Percentiles rank a stretch among this genome's conserved stretches.
These are phyloP conservation scores for Exserohilum turcica DNA, from an alignment of 2,329 filamentous ascomycete species.

Conservation along the genomic window DNA sequence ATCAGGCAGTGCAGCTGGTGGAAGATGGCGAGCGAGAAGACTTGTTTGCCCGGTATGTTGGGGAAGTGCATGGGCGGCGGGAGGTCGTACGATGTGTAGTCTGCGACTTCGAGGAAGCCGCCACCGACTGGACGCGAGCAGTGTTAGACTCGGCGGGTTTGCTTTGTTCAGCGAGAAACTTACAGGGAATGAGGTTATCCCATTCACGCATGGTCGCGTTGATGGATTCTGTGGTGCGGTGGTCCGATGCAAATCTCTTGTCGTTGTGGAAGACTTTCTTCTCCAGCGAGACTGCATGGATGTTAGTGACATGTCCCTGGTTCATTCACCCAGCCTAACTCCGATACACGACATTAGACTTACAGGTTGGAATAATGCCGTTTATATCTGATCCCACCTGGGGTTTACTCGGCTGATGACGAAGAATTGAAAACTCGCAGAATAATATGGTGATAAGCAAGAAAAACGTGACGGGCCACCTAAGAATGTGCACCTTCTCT, in stretches of 20 bases:
- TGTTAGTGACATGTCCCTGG: background rate
- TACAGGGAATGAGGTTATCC: constrained; percentile 18
- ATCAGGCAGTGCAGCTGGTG: constrained; percentile 29
- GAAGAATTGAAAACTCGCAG: constrained; percentile 21
- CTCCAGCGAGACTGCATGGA: constrained; percentile 12
- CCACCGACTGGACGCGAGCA: constrained; percentile 11
- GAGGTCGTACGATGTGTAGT: constrained; percentile 10
- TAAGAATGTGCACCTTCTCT: constrained; percentile 4
- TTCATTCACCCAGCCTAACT: background rate
- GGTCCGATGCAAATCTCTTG: constrained; percentile 22
- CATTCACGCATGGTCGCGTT: constrained; percentile 18
- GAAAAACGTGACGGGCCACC: constrained; percentile 18
- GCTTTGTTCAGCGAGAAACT: background rate
- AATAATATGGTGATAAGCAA: constrained; percentile 15
- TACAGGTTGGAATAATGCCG: constrained; percentile 20
- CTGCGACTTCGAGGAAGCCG: constrained; percentile 23
- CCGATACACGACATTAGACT: background rate
- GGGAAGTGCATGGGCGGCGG: constrained; percentile 26
- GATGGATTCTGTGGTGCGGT: constrained; percentile 17
- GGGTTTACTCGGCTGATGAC: constrained; percentile 8
- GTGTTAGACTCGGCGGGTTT: background rate
- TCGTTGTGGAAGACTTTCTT: constrained; percentile 21
- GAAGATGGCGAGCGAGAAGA: constrained; percentile 23
- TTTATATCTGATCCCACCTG: constrained; percentile 21
- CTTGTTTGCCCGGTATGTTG: constrained; percentile 8